Percentiles rank a stretch among this genome's conserved stretches.
These are phyloP conservation scores for Citrus reticulata DNA, from an alignment of 345 rosid species.

Conservation along the genomic window DNA sequence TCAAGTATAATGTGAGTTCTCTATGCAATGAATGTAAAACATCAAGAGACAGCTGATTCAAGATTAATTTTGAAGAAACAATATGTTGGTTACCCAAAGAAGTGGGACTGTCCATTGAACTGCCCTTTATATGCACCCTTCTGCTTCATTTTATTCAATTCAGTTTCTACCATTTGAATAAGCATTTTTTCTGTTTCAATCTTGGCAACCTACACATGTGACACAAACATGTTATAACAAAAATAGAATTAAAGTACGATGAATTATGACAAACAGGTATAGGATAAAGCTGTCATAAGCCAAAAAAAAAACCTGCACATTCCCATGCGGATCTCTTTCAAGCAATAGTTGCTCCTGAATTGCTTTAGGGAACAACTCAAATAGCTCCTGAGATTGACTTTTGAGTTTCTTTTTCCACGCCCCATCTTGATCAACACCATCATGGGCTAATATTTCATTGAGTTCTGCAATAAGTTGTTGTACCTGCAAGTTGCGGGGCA, in stretches of 20 bases:
- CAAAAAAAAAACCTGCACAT: conserved; percentile 28
- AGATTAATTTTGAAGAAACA: too few relatives aligned
- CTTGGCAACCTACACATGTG: conserved; percentile 31
- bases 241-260: not conserved
- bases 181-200: conserved; percentile 47
- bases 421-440: conserved; percentile 33
- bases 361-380: conserved; percentile 35
- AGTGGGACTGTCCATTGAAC: conserved; percentile 41
- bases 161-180: conserved; percentile 45
- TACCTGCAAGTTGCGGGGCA: conserved; percentile 25
- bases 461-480: conserved; percentile 45
- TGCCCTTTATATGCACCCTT: conserved; percentile 27
- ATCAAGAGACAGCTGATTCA: not conserved
- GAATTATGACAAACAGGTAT: not conserved
- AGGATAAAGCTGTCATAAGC: too few relatives aligned
- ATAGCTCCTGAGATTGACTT: conserved; percentile 30
- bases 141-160: conserved; percentile 35
- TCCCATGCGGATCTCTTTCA: conserved; percentile 48
- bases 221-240: too few relatives aligned
- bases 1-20: not conserved
- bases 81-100: conserved; percentile 31
- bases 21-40: not conserved
- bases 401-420: conserved; percentile 37
- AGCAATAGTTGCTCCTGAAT: conserved; percentile 44
- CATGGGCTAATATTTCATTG: conserved; percentile 47